A percentile compares a stretch with the other conserved stretches of the same genome.
phyloP scores from a whole-genome alignment of 176 grass and related monocot species.

The Bromus sterilis region DNA sequence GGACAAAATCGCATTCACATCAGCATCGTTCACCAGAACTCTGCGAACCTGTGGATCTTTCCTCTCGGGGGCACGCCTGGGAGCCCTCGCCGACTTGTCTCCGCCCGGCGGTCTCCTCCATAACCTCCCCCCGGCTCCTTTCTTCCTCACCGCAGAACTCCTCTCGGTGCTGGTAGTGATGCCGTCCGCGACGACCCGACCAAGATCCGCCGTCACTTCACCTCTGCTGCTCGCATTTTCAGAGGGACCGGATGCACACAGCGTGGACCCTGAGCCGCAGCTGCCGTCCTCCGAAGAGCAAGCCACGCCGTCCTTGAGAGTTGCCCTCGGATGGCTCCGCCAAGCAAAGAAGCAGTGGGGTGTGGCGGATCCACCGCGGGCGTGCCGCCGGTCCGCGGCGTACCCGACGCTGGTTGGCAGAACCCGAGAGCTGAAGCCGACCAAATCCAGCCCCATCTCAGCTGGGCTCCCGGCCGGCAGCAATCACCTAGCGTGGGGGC shows the following conservation, averaged over 20 bases:
- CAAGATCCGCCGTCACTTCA: neutral
- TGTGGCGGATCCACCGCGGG: neutral
- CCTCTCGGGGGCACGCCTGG: neutral
- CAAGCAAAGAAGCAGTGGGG: neutral
- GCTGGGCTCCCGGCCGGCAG: conserved; percentile 1
- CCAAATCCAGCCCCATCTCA: conserved; percentile 37
- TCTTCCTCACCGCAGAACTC: conserved; percentile 9
- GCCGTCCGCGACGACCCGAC: neutral
- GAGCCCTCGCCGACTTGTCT: conserved; percentile 25
- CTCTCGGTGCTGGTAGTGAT: neutral
- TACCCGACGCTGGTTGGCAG: conserved; percentile 11
- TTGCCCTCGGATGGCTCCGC: neutral
- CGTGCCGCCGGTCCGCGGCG: conserved; percentile 3
- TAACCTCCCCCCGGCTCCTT: conserved; percentile 10
- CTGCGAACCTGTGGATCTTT: conserved; percentile 16
- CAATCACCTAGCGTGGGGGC: neutral
- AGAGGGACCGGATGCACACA: conserved; percentile 19
- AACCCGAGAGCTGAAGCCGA: conserved; percentile 30
- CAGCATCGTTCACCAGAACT: neutral
- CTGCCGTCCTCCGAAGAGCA: neutral
- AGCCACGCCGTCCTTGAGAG: conserved; percentile 21
- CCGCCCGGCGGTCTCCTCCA: conserved; percentile 34
- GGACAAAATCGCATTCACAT: conserved; percentile 25
- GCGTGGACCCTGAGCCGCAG: neutral
- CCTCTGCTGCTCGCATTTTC: neutral